Conservation (phyloP, 164 flowering plant species). For the Tinospora cordifolia region DNA sequence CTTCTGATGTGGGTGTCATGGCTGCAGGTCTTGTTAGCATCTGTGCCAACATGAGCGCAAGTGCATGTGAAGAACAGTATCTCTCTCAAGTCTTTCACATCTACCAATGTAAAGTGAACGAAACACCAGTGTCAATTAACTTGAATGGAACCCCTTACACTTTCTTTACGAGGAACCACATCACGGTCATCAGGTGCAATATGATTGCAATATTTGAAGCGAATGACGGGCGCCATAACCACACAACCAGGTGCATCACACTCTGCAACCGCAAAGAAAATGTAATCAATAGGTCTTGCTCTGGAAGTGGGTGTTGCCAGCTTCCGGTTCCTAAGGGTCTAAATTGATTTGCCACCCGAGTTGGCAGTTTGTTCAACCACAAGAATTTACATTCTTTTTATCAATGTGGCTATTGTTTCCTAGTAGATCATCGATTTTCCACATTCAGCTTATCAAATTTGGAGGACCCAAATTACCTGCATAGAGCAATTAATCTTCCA, state of each 20-base stretch:
- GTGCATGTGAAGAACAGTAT: no score
- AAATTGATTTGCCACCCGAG: neutral
- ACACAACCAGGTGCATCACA: slow-evolving; percentile 9
- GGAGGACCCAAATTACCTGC: neutral
- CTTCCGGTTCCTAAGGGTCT: slow-evolving; percentile 18
- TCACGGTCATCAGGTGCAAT: slow-evolving; percentile 18
- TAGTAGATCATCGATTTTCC: slow-evolving; percentile 22
- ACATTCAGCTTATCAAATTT: slow-evolving; percentile 11
- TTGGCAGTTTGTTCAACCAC: slow-evolving; percentile 9
- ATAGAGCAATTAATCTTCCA: slow-evolving; percentile 8
- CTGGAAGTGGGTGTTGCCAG: slow-evolving; percentile 19
- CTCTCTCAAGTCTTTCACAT: no score
- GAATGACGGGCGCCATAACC: neutral
- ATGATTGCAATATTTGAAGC: neutral
- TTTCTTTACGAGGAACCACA: slow-evolving; percentile 10
- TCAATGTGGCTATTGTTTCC: slow-evolving; percentile 22
- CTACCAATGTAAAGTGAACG: no score
- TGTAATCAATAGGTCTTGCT: slow-evolving; percentile 9
- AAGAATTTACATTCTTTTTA: neutral
- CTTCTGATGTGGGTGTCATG: neutral
- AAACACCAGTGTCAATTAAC: neutral
- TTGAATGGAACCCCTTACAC: slow-evolving; percentile 13
- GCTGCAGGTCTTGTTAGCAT: neutral
- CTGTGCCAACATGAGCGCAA: neutral
- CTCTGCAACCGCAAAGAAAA: neutral